Percentiles rank a stretch among this genome's conserved stretches.
phyloP scores from a whole-genome alignment of 805 yeast species.

The Metschnikowia vanudenii region DNA sequence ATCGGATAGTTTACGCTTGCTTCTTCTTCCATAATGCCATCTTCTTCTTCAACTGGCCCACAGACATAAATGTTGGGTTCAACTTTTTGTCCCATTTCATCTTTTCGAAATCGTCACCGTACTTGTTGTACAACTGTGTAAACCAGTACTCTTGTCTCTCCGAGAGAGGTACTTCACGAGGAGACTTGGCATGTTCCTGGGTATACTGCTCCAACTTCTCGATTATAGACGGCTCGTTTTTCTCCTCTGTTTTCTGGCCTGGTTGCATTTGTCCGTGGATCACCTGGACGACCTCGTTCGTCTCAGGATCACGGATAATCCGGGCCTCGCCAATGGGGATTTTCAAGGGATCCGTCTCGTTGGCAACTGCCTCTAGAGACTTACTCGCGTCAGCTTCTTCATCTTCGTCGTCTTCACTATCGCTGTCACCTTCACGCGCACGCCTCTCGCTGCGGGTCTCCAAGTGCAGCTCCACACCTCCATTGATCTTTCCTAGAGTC shows the following conservation, averaged over 20 bases:
- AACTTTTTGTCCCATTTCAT: constrained; percentile 92
- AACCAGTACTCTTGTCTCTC: constrained; percentile 79
- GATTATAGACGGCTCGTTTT: constrained; percentile 45
- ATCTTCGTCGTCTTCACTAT: constrained; percentile 23
- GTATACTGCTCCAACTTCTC: constrained; percentile 59
- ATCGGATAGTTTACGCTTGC: not conserved
- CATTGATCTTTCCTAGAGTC: constrained; percentile 50
- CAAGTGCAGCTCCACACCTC: constrained; percentile 73
- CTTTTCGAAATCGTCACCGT: constrained; percentile 83
- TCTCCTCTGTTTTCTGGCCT: constrained; percentile 26
- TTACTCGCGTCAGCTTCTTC: constrained; percentile 15
- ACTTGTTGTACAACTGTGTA: constrained; percentile 57
- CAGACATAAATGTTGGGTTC: constrained; percentile 77
- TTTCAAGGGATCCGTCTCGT: constrained; percentile 52
- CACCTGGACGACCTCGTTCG: constrained; percentile 62
- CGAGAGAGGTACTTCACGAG: constrained; percentile 55
- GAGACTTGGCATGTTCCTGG: constrained; percentile 44
- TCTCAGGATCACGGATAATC: constrained; percentile 62
- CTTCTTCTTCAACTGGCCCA: constrained; percentile 78
- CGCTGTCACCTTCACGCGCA: constrained; percentile 14
- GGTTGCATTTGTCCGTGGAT: constrained; percentile 65
- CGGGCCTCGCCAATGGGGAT: constrained; percentile 81
- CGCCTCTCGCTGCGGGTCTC: constrained; percentile 35
- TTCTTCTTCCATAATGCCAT: constrained; percentile 64
- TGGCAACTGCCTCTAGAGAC: constrained; percentile 36